phyloP scores from a whole-genome alignment of 2,329 filamentous ascomycete genomes.

The Penicillium concentricum region DNA sequence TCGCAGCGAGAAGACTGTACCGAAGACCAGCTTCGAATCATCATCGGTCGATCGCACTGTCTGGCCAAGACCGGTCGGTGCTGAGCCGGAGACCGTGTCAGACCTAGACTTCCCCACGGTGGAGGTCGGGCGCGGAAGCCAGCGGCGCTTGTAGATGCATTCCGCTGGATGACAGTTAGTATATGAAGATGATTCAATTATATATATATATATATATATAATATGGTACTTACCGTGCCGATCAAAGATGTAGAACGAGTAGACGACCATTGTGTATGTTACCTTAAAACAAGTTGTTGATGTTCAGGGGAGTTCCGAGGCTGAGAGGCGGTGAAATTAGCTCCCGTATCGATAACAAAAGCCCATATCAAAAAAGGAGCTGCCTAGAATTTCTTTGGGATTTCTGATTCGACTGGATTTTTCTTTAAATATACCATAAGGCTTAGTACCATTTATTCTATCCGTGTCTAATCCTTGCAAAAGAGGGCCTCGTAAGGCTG shows the following conservation, averaged over 20 bases:
- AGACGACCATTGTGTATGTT: slow-evolving; percentile 74
- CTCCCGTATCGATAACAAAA: slow-evolving; percentile 14
- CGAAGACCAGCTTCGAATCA: slow-evolving; percentile 96
- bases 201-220: no score
- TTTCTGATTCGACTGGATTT: background rate
- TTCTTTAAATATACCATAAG: background rate
- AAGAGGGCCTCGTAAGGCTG: slow-evolving; percentile 21
- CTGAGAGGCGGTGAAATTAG: slow-evolving; percentile 21
- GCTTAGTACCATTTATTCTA: background rate
- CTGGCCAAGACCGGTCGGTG: slow-evolving; percentile 35
- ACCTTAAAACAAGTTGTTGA: slow-evolving; percentile 8
- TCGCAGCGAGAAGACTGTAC: slow-evolving; percentile 90
- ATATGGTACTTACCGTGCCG: slow-evolving; percentile 70
- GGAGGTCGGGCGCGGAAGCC: slow-evolving; percentile 61
- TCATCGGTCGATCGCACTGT: slow-evolving; percentile 62
- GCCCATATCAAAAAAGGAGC: slow-evolving; percentile 10
- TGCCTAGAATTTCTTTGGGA: slow-evolving; percentile 15
- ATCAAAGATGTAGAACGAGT: slow-evolving; percentile 98
- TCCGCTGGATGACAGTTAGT: slow-evolving; percentile 62
- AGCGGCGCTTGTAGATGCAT: slow-evolving; percentile 92
- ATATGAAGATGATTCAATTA: slow-evolving; percentile 4
- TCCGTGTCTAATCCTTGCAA: background rate
- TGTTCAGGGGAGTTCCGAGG: slow-evolving; percentile 21
- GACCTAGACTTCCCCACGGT: slow-evolving; percentile 49
- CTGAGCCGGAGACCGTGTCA: slow-evolving; percentile 47